Percentiles rank a stretch among this genome's conserved stretches.
Evolutionary conservation across 352 stramenopile genomes (phyloP).

Genomic region (Globisporangium alternatum): DNA sequence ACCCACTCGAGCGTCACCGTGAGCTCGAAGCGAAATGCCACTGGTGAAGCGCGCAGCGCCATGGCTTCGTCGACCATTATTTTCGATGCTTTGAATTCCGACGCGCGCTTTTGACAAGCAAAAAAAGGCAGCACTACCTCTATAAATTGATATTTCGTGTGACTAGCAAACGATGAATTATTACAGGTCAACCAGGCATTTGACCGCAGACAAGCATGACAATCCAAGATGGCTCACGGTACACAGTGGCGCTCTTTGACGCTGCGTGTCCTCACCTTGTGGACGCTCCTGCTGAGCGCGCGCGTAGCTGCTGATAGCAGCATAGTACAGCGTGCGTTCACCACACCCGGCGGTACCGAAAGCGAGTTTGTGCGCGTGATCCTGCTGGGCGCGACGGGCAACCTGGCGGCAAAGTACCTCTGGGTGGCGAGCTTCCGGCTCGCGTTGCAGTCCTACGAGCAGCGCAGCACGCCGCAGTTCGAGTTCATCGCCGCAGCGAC

Average conservation of each 20-base stretch:
- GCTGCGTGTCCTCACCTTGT: background rate
- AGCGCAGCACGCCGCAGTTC: slow-evolving; percentile 11
- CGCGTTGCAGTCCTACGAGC: slow-evolving; percentile 27
- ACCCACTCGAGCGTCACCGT: slow-evolving; percentile 47
- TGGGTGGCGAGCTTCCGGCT: slow-evolving; percentile 73
- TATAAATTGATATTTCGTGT: background rate
- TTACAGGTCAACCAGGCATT: background rate
- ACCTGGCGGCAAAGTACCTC: slow-evolving; percentile 83
- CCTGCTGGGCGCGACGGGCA: slow-evolving; percentile 66
- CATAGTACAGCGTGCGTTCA: background rate
- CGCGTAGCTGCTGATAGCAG: background rate
- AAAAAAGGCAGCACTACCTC: background rate
- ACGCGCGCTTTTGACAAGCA: background rate
- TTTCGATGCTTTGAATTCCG: background rate
- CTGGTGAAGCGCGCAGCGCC: too few species aligned
- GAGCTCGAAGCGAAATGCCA: slow-evolving; percentile 26
- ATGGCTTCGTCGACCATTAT: background rate
- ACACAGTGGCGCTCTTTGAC: background rate
- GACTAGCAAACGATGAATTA: background rate
- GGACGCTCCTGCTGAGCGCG: background rate
- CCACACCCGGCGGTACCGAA: background rate
- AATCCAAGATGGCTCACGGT: background rate
- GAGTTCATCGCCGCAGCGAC: slow-evolving; percentile 48
- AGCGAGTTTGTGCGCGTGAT: slow-evolving; percentile 40
- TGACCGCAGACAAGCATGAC: background rate